Percentiles rank a stretch among this genome's conserved stretches.
phyloP scores from a whole-genome alignment of 305 asterid genomes.

The Vinca major region DNA sequence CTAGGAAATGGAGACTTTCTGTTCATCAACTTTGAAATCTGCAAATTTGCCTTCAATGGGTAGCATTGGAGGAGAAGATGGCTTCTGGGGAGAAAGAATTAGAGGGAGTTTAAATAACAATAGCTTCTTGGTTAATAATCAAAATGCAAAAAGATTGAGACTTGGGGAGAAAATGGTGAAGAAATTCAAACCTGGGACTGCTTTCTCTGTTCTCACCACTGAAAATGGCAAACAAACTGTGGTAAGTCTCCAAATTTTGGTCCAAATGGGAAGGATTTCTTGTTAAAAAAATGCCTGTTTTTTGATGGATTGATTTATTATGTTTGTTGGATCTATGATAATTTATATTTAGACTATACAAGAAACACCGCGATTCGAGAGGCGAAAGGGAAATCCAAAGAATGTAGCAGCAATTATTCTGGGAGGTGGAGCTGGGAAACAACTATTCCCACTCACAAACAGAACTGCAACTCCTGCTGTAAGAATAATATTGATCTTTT shows the following conservation, averaged over 20 bases:
- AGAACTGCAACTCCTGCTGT: constrained; percentile 96
- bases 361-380: constrained; percentile 41
- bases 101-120: constrained; percentile 32
- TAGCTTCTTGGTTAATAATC: constrained; percentile 20
- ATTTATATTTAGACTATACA: constrained; percentile 37
- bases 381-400: constrained; percentile 61
- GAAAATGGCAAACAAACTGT: constrained; percentile 42
- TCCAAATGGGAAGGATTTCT: neutral
- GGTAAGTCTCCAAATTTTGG: constrained; percentile 26
- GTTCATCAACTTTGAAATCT: constrained; percentile 44
- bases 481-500: constrained; percentile 20
- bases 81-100: constrained; percentile 46
- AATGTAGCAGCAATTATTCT: constrained; percentile 90
- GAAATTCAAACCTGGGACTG: constrained; percentile 46
- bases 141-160: constrained; percentile 35
- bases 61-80: constrained; percentile 34
- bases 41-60: constrained; percentile 28
- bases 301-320: neutral
- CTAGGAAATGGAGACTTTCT: constrained; percentile 52
- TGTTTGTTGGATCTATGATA: constrained; percentile 14
- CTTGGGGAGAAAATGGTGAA: constrained; percentile 32
- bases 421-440: constrained; percentile 88
- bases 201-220: constrained; percentile 66
- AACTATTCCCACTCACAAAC: constrained; percentile 83
- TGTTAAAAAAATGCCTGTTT: neutral